Evolutionary conservation across 352 stramenopile genomes (phyloP), one percentile per base, ranked within the genome.

Genomic region (Saprolegnia diclina): DNA sequence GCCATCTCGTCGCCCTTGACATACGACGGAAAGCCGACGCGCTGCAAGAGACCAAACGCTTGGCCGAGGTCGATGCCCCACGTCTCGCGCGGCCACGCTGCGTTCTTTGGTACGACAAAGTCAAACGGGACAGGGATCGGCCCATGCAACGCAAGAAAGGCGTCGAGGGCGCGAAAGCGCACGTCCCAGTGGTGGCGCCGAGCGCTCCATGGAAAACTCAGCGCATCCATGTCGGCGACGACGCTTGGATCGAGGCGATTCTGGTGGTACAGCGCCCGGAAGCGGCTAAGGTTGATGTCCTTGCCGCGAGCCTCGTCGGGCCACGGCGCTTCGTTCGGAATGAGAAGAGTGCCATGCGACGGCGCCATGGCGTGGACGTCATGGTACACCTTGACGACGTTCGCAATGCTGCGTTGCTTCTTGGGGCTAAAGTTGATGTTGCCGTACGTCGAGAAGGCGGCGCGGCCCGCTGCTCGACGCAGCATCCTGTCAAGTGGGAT

Each of bases 351-450:
- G 7, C 52, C 52, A 16, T 59, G 52, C 52, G 35, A 16, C 52
- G 52, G 52, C 13, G 52, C 24, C 52, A 59, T 40, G 13, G 24
- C 52, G 11, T 16, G 11, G n/a, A 19, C 24, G 11, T 59, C 52
- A 11, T 42, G 19, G 35, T 59, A 59, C 3, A 35, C 3, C 24
- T 59, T 14, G 11, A 59, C 52, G 35, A 59, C 35, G 11, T 59
- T 59, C 13, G n/a, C 24, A 19, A 59, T 59, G 35, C 35, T 59
- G 35, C 19, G 52, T 9, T 59, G 52, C 52, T 59, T 59, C n/a
- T 59, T 59, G 11, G 11, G 19, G 52, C 52, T 59, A 24, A 59
- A 59, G 52, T 59, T 59, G 52, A 59, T 59, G 24, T 59, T 59
- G 52, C 13, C 13, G 11, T 59, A 59, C 52, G 52, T 59, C 52